These are phyloP conservation scores for Fusarium tanahbumbuense DNA, from an alignment of 2,329 filamentous ascomycete genomes.

Conservation along the genomic window DNA sequence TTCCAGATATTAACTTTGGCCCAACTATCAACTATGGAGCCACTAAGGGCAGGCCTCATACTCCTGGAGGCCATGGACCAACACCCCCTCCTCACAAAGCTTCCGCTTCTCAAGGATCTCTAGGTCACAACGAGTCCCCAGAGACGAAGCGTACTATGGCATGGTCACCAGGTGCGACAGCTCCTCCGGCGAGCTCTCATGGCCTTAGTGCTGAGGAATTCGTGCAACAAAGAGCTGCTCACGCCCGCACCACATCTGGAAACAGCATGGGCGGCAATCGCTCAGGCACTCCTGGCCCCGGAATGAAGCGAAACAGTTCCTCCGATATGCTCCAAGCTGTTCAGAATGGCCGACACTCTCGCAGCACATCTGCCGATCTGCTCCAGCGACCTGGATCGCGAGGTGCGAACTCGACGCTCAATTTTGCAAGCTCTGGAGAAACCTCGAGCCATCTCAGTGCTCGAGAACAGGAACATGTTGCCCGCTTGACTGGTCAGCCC, in stretches of 20 bases:
- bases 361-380: constrained; percentile 60
- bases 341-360: constrained; percentile 51
- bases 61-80: constrained; percentile 47
- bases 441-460: constrained; percentile 75
- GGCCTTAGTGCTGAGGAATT: constrained; percentile 82
- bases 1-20: constrained; percentile 87
- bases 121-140: constrained; percentile 61
- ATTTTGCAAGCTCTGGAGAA: constrained; percentile 57
- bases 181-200: constrained; percentile 60
- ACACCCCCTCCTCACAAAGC: constrained; percentile 41
- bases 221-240: constrained; percentile 79
- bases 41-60: constrained; percentile 49
- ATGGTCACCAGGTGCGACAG: constrained; percentile 80
- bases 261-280: constrained; percentile 52
- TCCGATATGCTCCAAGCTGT: constrained; percentile 51
- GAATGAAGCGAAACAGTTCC: constrained; percentile 55
- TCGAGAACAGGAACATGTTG: constrained; percentile 89
- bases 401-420: constrained; percentile 64
- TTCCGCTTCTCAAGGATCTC: constrained; percentile 46
- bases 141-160: constrained; percentile 73
- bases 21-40: constrained; percentile 77
- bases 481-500: constrained; percentile 81
- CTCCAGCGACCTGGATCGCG: constrained; percentile 68
- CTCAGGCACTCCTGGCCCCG: constrained; percentile 46
- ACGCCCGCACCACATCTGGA: constrained; percentile 69